These are phyloP conservation scores for Botryotinia narcissicola DNA, from an alignment of 2,329 filamentous ascomycete genomes.

Conservation along the genomic window DNA sequence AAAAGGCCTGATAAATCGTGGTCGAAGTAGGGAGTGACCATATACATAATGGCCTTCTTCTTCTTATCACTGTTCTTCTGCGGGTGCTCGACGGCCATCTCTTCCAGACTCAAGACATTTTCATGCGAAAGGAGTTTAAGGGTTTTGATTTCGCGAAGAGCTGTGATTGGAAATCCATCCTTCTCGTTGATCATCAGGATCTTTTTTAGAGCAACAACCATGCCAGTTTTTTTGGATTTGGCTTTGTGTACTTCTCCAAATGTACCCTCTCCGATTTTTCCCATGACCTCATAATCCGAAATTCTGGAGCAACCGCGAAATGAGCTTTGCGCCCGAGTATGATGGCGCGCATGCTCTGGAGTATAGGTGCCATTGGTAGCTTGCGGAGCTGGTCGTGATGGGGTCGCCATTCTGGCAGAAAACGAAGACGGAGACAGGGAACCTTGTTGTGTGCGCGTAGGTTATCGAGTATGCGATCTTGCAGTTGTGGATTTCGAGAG, in stretches of 20 bases:
- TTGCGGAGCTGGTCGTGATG: slow-evolving; percentile 19
- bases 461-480: background rate
- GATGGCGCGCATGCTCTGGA: slow-evolving; percentile 28
- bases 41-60: slow-evolving; percentile 88
- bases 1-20: slow-evolving; percentile 96
- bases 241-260: slow-evolving; percentile 98
- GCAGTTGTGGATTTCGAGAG: background rate
- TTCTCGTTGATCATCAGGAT: slow-evolving; percentile 99
- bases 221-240: slow-evolving; percentile 69
- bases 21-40: slow-evolving; percentile 99
- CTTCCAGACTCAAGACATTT: slow-evolving; percentile 83
- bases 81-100: slow-evolving; percentile 90
- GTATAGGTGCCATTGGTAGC: slow-evolving; percentile 30
- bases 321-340: slow-evolving; percentile 17
- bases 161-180: slow-evolving; percentile 98
- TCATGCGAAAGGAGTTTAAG: slow-evolving; percentile 90
- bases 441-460: background rate
- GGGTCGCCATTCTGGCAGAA: slow-evolving; percentile 18
- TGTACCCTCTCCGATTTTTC: slow-evolving; percentile 89
- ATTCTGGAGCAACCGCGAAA: slow-evolving; percentile 87
- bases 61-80: slow-evolving; percentile 62
- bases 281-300: slow-evolving; percentile 72
- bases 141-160: slow-evolving; percentile 94
- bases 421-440: background rate
- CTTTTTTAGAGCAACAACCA: slow-evolving; percentile 88